A percentile compares a stretch with the other conserved stretches of the same genome.
Conservation (phyloP, 495 filamentous ascomycete species). For the Aspergillus cristatus region DNA sequence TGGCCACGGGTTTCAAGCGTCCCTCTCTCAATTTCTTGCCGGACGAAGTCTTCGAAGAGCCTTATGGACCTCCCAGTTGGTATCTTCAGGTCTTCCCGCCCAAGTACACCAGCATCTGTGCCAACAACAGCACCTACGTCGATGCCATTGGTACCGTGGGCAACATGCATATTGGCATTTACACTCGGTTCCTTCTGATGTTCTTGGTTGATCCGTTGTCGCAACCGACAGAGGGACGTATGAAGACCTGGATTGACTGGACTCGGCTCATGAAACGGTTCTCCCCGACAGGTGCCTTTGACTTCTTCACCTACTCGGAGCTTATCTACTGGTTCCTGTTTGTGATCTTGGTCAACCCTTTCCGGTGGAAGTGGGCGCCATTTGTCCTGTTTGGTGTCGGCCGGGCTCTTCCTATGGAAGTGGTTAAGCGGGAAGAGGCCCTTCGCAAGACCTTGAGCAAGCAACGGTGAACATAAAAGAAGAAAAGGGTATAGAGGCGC, state of each 20-base stretch:
- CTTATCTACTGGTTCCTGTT: constrained; percentile 80
- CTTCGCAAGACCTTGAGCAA: constrained; percentile 25
- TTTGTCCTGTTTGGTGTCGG: constrained; percentile 77
- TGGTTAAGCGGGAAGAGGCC: constrained; percentile 56
- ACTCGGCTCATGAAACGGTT: constrained; percentile 61
- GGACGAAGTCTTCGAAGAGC: constrained; percentile 55
- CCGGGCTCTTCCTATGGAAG: constrained; percentile 49
- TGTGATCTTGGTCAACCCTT: constrained; percentile 68
- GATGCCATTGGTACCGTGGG: constrained; percentile 72
- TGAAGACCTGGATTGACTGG: constrained; percentile 83
- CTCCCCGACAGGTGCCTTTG: constrained; percentile 63
- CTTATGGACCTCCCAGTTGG: constrained; percentile 76
- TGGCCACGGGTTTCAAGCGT: constrained; percentile 74
- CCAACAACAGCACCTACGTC: constrained; percentile 78
- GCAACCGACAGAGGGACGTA: constrained; percentile 58
- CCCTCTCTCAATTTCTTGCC: constrained; percentile 68
- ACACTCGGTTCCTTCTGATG: constrained; percentile 77
- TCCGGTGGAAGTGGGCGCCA: constrained; percentile 63
- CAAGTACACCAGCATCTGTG: constrained; percentile 51
- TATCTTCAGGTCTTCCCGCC: constrained; percentile 76
- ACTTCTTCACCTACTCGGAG: constrained; percentile 84
- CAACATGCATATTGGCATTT: constrained; percentile 85
- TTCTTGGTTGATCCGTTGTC: constrained; percentile 73
- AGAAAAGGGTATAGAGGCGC: too few species aligned
- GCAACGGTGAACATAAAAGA: constrained; percentile 8